Conservation (phyloP, 2,329 filamentous ascomycete species). For the Zasmidium cellare region DNA sequence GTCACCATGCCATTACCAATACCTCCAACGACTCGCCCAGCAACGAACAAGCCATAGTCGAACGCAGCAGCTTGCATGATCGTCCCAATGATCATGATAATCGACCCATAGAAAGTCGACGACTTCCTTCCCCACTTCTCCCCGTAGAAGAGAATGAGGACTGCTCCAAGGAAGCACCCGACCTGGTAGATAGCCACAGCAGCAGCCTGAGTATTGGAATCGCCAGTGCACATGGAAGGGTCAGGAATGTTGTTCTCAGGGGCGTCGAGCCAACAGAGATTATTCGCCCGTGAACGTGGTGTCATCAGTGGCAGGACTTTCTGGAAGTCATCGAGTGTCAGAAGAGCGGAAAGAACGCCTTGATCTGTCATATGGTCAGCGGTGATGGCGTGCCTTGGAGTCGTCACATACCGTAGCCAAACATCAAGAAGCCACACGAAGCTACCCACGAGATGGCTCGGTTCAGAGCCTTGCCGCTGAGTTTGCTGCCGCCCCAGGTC, state of each 20-base stretch:
- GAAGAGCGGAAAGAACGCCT: conserved; percentile 38
- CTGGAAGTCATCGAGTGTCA: conserved; percentile 9
- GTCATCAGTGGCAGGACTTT: conserved; percentile 10
- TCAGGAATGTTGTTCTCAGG: neutral
- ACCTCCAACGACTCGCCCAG: conserved; percentile 55
- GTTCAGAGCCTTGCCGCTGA: neutral
- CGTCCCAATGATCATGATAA: conserved; percentile 44
- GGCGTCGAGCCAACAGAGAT: conserved; percentile 10
- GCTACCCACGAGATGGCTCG: neutral
- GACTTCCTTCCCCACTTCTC: conserved; percentile 43
- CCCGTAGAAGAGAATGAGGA: conserved; percentile 39
- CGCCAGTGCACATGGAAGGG: neutral
- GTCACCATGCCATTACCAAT: conserved; percentile 59
- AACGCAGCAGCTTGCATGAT: conserved; percentile 39
- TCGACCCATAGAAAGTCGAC: conserved; percentile 42
- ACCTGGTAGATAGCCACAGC: conserved; percentile 54
- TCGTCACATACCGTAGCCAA: neutral
- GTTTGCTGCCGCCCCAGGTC: neutral
- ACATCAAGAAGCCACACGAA: neutral
- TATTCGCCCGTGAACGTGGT: conserved; percentile 4
- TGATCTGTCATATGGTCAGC: conserved; percentile 11
- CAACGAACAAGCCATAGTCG: conserved; percentile 51
- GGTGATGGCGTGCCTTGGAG: neutral
- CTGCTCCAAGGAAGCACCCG: conserved; percentile 45
- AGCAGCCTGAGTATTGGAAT: conserved; percentile 35